phyloP scores from a whole-genome alignment of 164 flowering plant species.

The Aristolochia californica region DNA sequence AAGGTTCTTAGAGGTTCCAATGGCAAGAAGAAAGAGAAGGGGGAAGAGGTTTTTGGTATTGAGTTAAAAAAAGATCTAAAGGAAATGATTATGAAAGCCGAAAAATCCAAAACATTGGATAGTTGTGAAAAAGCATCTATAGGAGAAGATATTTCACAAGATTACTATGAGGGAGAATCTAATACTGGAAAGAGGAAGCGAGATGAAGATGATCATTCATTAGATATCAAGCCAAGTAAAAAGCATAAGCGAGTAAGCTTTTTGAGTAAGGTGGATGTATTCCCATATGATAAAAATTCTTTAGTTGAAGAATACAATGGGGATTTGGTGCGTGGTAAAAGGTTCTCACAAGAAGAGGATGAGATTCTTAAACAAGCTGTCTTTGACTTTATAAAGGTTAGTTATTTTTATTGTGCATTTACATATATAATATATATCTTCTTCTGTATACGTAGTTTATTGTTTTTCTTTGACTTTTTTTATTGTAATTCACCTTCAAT shows the following conservation, averaged over 20 bases:
- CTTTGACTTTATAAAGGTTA: slow-evolving; percentile 21
- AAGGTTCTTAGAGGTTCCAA: background rate
- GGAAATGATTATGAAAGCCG: slow-evolving; percentile 7
- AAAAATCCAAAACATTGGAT: background rate
- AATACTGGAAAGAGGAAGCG: background rate
- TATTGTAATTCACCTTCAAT: too few relatives aligned
- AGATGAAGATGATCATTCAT: background rate
- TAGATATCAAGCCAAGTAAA: background rate
- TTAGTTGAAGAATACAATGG: background rate
- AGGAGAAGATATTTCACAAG: slow-evolving; percentile 4
- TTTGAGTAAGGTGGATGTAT: slow-evolving; percentile 6
- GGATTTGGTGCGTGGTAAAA: slow-evolving; percentile 31
- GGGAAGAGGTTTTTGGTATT: background rate
- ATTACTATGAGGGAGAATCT: slow-evolving; percentile 1
- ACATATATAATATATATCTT: too few relatives aligned
- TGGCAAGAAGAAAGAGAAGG: slow-evolving; percentile 6
- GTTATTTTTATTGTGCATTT: background rate
- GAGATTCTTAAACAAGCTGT: slow-evolving; percentile 27
- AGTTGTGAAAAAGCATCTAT: background rate
- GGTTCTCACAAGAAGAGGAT: slow-evolving; percentile 44
- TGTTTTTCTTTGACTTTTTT: too few relatives aligned
- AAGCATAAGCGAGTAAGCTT: slow-evolving; percentile 1
- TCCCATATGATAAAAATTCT: slow-evolving; percentile 15
- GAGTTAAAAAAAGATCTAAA: background rate
- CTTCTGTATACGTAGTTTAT: too few relatives aligned